Evolutionary conservation across 1,139 yeast genomes (phyloP).

Genomic region (Kodamaea arcana): DNA sequence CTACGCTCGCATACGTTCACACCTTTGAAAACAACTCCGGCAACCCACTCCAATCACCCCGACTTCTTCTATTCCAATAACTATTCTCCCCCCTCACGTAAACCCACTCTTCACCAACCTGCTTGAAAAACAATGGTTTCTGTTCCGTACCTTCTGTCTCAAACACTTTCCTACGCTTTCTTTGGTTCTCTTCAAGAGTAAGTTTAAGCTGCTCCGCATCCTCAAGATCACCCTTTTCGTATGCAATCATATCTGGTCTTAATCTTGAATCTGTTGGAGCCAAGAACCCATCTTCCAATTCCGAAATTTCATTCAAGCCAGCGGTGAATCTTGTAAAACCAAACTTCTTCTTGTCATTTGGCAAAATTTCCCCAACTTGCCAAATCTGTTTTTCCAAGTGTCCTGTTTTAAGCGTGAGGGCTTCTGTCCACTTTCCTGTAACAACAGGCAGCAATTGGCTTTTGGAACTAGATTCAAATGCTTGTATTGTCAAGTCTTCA

Average conservation of each 20-base stretch:
- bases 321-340: conserved; percentile 87
- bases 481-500: conserved; percentile 65
- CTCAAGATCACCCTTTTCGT: conserved; percentile 66
- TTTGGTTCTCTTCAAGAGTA: conserved; percentile 72
- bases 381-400: conserved; percentile 52
- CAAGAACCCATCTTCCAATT: conserved; percentile 55
- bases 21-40: conserved; percentile 48
- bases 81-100: conserved; percentile 57
- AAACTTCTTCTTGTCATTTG: conserved; percentile 57
- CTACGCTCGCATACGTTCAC: too few relatives aligned
- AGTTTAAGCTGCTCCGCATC: conserved; percentile 68
- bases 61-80: conserved; percentile 77
- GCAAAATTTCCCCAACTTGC: conserved; percentile 64
- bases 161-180: conserved; percentile 63
- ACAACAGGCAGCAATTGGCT: conserved; percentile 40
- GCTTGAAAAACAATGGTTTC: conserved; percentile 62
- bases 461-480: conserved; percentile 34
- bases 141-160: conserved; percentile 45
- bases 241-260: conserved; percentile 77
- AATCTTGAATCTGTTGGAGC: conserved; percentile 88
- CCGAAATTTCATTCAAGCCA: conserved; percentile 72
- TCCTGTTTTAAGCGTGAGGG: conserved; percentile 41
- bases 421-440: conserved; percentile 76
- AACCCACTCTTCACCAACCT: conserved; percentile 53
- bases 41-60: conserved; percentile 56